phyloP scores from a whole-genome alignment of 1,139 yeast genomes.

The Blastobotrys malaysiensis region DNA sequence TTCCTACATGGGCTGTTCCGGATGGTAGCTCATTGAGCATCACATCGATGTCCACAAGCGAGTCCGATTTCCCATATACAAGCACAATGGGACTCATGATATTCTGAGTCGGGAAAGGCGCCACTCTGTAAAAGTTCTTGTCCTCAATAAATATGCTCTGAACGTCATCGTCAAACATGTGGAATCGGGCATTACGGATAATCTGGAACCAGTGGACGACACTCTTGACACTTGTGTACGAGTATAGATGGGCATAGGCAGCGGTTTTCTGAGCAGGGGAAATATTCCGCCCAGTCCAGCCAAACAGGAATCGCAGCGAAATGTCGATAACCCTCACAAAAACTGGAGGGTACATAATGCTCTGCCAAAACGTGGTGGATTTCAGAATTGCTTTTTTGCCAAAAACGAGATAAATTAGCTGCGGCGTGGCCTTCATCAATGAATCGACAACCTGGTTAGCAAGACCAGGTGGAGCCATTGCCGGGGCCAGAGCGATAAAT shows the following conservation, averaged over 20 bases:
- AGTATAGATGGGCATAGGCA: constrained; percentile 77
- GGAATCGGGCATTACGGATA: constrained; percentile 71
- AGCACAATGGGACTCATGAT: constrained; percentile 66
- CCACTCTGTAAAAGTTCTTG: constrained; percentile 43
- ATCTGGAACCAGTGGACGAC: constrained; percentile 98
- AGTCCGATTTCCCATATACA: constrained; percentile 75
- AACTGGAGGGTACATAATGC: constrained; percentile 75
- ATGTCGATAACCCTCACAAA: constrained; percentile 68
- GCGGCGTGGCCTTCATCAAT: constrained; percentile 73
- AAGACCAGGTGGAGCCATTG: constrained; percentile 86
- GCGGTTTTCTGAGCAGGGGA: constrained; percentile 64
- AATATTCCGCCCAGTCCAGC: constrained; percentile 74
- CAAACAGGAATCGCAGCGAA: constrained; percentile 61
- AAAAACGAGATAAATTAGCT: constrained; percentile 64
- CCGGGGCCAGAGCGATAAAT: constrained; percentile 84
- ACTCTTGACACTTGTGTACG: constrained; percentile 85
- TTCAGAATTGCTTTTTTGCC: constrained; percentile 71
- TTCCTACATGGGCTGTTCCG: constrained; percentile 37
- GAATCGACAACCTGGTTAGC: constrained; percentile 72
- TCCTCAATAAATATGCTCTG: constrained; percentile 24
- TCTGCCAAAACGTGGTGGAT: constrained; percentile 77
- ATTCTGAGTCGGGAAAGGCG: constrained; percentile 61
- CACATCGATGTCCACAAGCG: constrained; percentile 76
- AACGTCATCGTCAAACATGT: constrained; percentile 74
- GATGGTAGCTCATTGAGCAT: constrained; percentile 56